These are phyloP conservation scores for Trichophyton rubrum DNA, from an alignment of 2,329 filamentous ascomycete species.

Conservation along the genomic window DNA sequence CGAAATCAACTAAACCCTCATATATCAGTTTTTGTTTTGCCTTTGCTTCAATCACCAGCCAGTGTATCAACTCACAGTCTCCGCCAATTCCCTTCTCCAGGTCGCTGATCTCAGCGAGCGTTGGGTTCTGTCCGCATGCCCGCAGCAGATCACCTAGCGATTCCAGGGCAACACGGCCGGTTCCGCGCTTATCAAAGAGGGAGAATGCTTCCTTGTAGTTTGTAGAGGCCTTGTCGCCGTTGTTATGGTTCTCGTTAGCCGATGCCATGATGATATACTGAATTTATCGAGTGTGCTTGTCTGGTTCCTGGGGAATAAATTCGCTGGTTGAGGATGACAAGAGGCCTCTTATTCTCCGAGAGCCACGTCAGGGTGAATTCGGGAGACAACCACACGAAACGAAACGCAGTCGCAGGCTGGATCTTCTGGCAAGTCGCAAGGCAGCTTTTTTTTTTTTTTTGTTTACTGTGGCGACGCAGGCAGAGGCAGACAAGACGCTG, in stretches of 20 bases:
- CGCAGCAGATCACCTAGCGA: conserved; percentile 86
- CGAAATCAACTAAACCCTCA: conserved; percentile 68
- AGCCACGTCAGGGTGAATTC: not conserved
- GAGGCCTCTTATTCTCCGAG: not conserved
- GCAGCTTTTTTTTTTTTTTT: not conserved
- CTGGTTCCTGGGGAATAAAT: not conserved
- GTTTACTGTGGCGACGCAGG: not conserved
- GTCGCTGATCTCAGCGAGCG: conserved; percentile 80
- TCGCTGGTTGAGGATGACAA: not conserved
- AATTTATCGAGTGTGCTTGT: not conserved
- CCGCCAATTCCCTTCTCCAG: conserved; percentile 79
- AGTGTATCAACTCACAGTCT: conserved; percentile 59
- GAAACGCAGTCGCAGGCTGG: not conserved
- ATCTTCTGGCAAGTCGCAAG: not conserved
- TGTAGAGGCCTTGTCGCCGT: conserved; percentile 52
- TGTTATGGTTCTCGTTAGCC: conserved; percentile 14
- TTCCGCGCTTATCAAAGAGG: conserved; percentile 98
- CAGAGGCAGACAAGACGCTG: not conserved
- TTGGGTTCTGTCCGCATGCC: conserved; percentile 96
- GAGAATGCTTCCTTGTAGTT: conserved; percentile 99
- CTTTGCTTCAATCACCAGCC: not conserved
- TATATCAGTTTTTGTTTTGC: not conserved
- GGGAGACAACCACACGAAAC: not conserved
- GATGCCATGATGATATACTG: not conserved
- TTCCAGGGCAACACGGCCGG: conserved; percentile 75